Evolutionary conservation across 2,329 filamentous ascomycete genomes (phyloP).

Genomic region (Decorospora gaudefroyi): DNA sequence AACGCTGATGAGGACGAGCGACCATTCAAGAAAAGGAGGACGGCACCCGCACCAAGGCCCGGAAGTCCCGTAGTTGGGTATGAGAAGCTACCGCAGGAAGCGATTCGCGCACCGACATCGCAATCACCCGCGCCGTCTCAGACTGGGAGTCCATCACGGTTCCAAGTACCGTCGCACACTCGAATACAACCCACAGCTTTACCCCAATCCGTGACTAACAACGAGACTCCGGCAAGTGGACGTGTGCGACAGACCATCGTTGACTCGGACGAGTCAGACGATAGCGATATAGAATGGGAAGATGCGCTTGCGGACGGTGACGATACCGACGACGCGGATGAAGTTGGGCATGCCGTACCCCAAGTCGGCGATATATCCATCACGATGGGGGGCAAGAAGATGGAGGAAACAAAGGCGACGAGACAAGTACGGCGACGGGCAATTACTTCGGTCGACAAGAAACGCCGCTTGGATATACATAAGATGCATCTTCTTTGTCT

Average conservation of each 20-base stretch:
- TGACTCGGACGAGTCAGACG: constrained; percentile 60
- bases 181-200: constrained; percentile 3
- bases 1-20: constrained; percentile 37
- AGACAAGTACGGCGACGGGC: constrained; percentile 55
- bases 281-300: constrained; percentile 66
- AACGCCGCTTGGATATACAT: constrained; percentile 73
- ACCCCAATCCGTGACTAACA: constrained; percentile 3
- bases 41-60: constrained; percentile 15
- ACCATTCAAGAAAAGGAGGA: constrained; percentile 48
- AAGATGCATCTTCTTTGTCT: constrained; percentile 85
- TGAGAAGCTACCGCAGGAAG: too few species aligned
- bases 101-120: not conserved
- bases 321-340: constrained; percentile 31
- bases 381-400: constrained; percentile 45
- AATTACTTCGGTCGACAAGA: constrained; percentile 61
- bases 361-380: constrained; percentile 49
- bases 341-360: constrained; percentile 33
- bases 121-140: constrained; percentile 16
- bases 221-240: constrained; percentile 19
- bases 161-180: constrained; percentile 9
- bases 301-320: constrained; percentile 50
- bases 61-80: constrained; percentile 10
- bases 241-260: constrained; percentile 48
- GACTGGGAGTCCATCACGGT: constrained; percentile 7
- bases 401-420: constrained; percentile 39